Evolutionary conservation across 192 early-diverging fungal genomes (phyloP).

Genomic region (Rhizophagus clarus): DNA sequence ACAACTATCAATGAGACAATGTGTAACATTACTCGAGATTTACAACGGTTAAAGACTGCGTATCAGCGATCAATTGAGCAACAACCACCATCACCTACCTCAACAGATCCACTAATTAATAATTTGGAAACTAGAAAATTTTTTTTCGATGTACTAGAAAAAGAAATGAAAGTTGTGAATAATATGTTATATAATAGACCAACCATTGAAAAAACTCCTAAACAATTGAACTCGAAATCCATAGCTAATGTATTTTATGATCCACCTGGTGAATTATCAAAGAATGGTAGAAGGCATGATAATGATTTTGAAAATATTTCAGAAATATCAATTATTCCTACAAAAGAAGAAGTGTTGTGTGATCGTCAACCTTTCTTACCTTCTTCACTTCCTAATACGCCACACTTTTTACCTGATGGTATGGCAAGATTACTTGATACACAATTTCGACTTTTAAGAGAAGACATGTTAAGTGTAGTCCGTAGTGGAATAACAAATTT

Average conservation of each 20-base stretch:
- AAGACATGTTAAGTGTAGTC: constrained; percentile 51
- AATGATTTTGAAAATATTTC: no score
- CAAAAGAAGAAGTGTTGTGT: constrained; percentile 50
- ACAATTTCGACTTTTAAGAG: constrained; percentile 41
- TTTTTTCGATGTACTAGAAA: constrained; percentile 14
- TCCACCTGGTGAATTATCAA: no score
- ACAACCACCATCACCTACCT: constrained; percentile 18
- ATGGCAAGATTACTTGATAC: constrained; percentile 52
- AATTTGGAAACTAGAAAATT: not conserved
- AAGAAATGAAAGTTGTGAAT: not conserved
- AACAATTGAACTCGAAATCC: no score
- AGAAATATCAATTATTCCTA: constrained; percentile 54
- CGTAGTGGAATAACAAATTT: constrained; percentile 47
- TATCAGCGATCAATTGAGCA: not conserved
- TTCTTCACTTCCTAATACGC: not conserved
- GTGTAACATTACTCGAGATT: not conserved
- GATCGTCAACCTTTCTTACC: constrained; percentile 48
- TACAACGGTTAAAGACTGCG: not conserved
- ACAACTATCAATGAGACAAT: constrained; percentile 23
- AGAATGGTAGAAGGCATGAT: no score
- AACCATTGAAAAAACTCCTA: no score
- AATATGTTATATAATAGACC: no score
- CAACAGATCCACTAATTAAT: not conserved
- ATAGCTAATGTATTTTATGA: no score
- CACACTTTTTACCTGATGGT: constrained; percentile 29